These are phyloP conservation scores for Platanthera guangdongensis DNA, from an alignment of 106 monocot genomes.

Conservation along the genomic window DNA sequence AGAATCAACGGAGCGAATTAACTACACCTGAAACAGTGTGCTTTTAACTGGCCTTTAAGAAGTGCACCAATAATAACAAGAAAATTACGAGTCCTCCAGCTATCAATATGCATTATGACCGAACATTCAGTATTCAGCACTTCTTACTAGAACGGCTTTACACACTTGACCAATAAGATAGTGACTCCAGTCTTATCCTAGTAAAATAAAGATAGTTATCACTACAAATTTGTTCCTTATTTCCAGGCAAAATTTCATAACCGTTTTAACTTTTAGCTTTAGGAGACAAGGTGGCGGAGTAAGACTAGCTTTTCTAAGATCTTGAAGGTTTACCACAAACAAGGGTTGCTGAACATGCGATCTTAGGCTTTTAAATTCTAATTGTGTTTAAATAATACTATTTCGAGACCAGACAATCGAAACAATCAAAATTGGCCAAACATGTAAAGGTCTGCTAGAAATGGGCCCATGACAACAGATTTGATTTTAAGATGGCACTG, in stretches of 20 bases:
- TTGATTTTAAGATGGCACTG: too few relatives aligned
- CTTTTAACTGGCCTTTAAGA: background rate
- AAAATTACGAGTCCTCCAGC: background rate
- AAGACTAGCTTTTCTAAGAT: too few relatives aligned
- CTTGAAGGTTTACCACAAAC: too few relatives aligned
- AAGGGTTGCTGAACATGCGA: too few relatives aligned
- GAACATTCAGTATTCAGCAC: background rate
- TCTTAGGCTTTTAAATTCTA: too few relatives aligned
- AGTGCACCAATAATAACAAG: background rate
- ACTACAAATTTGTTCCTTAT: background rate
- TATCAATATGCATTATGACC: background rate
- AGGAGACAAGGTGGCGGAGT: background rate
- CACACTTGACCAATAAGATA: background rate
- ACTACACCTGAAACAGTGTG: background rate
- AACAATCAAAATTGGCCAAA: too few relatives aligned
- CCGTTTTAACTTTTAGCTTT: background rate
- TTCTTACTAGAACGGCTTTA: background rate
- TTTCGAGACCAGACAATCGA: too few relatives aligned
- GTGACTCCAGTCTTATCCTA: background rate
- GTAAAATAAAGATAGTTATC: background rate
- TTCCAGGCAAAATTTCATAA: background rate
- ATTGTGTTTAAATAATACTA: too few relatives aligned
- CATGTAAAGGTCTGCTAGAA: too few relatives aligned
- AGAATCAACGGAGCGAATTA: slow-evolving; percentile 11
- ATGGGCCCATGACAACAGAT: too few relatives aligned